Evolutionary conservation across 106 monocot species (phyloP).

Genomic region (Alisma plantagoaquatica): DNA sequence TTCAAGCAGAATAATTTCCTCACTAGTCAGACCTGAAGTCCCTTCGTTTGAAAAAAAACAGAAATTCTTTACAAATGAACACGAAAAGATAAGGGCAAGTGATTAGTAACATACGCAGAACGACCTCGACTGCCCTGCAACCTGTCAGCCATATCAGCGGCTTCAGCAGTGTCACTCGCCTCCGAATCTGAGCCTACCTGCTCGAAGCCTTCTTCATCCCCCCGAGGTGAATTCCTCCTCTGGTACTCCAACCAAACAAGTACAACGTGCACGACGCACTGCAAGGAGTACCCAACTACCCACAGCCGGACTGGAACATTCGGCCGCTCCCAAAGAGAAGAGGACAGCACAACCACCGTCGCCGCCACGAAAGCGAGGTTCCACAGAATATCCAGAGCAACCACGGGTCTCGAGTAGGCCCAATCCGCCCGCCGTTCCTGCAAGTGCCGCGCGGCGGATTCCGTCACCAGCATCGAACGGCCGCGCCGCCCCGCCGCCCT

Average conservation of each 20-base stretch:
- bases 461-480: constrained; percentile 44
- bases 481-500: constrained; percentile 46
- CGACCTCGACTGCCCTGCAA: constrained; percentile 7
- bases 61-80: too few relatives aligned
- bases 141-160: constrained; percentile 20
- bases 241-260: constrained; percentile 72
- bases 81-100: too few relatives aligned
- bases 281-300: constrained; percentile 57
- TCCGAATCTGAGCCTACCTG: constrained; percentile 1
- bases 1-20: too few relatives aligned
- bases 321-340: constrained; percentile 37
- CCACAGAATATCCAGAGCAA: constrained; percentile 78
- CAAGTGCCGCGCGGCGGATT: constrained; percentile 69
- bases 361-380: constrained; percentile 57
- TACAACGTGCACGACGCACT: constrained; percentile 65
- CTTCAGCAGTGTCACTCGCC: constrained; percentile 30
- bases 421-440: constrained; percentile 76
- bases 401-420: constrained; percentile 70
- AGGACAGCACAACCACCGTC: constrained; percentile 27
- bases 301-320: constrained; percentile 51
- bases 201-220: constrained; percentile 10
- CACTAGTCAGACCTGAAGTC: too few relatives aligned
- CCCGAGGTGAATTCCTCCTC: constrained; percentile 11
- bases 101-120: constrained; percentile 25
- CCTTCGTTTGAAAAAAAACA: too few relatives aligned